Base-by-base conservation (phyloP, 192 early-diverging fungal species). In the Allomyces javanicus region DNA sequence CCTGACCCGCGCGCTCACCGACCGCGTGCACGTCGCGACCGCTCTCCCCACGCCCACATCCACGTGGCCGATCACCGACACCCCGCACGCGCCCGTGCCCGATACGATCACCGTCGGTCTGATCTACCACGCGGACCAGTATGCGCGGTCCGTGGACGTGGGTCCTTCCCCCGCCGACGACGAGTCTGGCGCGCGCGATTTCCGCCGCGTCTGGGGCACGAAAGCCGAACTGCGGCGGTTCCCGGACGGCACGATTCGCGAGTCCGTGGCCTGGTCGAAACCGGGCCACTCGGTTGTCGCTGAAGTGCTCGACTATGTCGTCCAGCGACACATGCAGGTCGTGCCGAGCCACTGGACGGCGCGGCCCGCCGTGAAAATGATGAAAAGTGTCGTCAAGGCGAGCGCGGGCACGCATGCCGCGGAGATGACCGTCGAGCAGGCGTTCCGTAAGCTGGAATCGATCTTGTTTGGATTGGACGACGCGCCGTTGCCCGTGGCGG, bases 131-230 rank as follows among this genome's bases (percentile, higher is more conserved):
- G 74, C 77, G 12, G 85, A 83, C 24, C 72, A 81, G 61, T 79
- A 86, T 5, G 70, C 75, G 63, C 83, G 90, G 26, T 61, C 90
- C 25, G 90, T 99, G 0, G 93, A 92, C 70, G 77, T 87, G 70
- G 96, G 96, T 0, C 96, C 96, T 12, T 73, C 72, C 43, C 79
- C 85, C 44, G 85, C 88, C 19, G 86, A 89, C 33, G 82, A 93
- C 62, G 75, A 74, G 27, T 78, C 79, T 24, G 83, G 76, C 12
- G 78, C 83, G 6, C 76, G 76, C 11, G 80, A 74, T 22, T 96
- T 94, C 79, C 77, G 83, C 10, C 70, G 76, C 25, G 76, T 92
- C 40, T 99, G 96, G 96, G 96, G 96, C n/a, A 86, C 85, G 43
- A 72, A 73, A 21, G 81, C 90, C 4, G 93, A 95, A 70, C 72